Evolutionary conservation across 306 rosid species (phyloP), one percentile per base, ranked within the genome.

Genomic region (Cucumis melo): DNA sequence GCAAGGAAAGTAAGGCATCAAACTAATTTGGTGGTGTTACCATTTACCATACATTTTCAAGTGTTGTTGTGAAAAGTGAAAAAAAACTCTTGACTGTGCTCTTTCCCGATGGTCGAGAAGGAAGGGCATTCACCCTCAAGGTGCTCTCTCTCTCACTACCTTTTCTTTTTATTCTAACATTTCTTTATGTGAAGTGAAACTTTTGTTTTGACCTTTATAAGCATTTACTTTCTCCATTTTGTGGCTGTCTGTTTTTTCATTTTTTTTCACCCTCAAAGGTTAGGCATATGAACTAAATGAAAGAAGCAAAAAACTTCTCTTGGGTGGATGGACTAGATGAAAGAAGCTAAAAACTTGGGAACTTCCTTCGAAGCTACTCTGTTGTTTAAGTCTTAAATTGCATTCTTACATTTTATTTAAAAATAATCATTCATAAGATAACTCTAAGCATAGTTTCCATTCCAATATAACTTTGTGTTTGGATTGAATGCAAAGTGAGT

Each of bases 61-160:
- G 99, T 67, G 99, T 95, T 68, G 93, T 87, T 81, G 87, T 92
- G 80, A 92, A 95, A 90, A 87, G 87, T 82, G 98, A 95, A 73
- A 95, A 92, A 84, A 95, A 95, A 74, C 98, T 95, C 80, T 83
- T 95, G 93, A 95, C 97, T 29, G 93, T 95, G 78, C 86, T 85
- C 74, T 92, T 95, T 86, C 91, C 96, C 32, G 99, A 94, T 89
- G 97, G 89, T 61, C 96, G 95, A 70, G 99, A 95, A 79, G 99
- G 99, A 82, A 87, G 97, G 63, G 86, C 97, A 65, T 89, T 95
- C 88, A 92, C 99, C 62, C 98, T 95, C 67, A 95, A 95, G 99
- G 99, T 92, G 78, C 86, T 48, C 46, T 53, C 61, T 53, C 61
- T 48, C 76, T 73, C 24, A 57, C 29, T 36, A 32, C 20, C 60